phyloP scores from a whole-genome alignment of 164 flowering plant genomes.

The Tinospora cordifolia region DNA sequence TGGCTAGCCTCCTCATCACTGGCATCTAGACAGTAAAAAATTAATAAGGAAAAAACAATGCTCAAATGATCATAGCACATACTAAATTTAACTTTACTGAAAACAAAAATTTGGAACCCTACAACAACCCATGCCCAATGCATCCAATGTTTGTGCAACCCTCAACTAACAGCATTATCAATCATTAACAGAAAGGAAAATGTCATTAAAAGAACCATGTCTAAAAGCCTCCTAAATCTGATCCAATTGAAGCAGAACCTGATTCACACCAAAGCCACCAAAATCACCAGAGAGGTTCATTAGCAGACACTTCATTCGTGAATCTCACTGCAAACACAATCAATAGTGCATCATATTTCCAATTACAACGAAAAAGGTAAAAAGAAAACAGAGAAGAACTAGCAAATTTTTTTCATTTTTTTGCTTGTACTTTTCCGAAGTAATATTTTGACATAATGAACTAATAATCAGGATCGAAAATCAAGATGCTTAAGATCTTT shows the following conservation, averaged over 20 bases:
- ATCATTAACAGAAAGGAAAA: not conserved
- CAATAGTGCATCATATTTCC: not conserved
- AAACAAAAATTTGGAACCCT: too few relatives aligned
- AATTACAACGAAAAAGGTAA: not conserved
- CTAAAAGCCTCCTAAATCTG: not conserved
- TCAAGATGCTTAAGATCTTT: too few relatives aligned
- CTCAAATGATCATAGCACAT: too few relatives aligned
- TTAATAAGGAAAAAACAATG: too few relatives aligned
- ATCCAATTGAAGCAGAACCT: not conserved
- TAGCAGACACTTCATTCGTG: too few relatives aligned
- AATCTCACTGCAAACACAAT: not conserved
- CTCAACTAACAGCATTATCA: not conserved
- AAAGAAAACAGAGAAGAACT: too few relatives aligned
- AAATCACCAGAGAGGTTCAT: not conserved
- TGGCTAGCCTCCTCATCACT: not conserved
- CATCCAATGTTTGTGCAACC: not conserved
- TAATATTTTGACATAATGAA: too few relatives aligned
- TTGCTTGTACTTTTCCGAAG: too few relatives aligned
- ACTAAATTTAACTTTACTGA: too few relatives aligned
- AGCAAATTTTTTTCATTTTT: too few relatives aligned
- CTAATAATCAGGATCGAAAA: too few relatives aligned
- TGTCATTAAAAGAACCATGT: not conserved
- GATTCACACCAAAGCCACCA: not conserved
- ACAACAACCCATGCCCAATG: not conserved
- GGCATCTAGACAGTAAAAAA: too few relatives aligned